Evolutionary conservation across 176 grass and related monocot species (phyloP).

Genomic region (Dendrocalamus sinicus): DNA sequence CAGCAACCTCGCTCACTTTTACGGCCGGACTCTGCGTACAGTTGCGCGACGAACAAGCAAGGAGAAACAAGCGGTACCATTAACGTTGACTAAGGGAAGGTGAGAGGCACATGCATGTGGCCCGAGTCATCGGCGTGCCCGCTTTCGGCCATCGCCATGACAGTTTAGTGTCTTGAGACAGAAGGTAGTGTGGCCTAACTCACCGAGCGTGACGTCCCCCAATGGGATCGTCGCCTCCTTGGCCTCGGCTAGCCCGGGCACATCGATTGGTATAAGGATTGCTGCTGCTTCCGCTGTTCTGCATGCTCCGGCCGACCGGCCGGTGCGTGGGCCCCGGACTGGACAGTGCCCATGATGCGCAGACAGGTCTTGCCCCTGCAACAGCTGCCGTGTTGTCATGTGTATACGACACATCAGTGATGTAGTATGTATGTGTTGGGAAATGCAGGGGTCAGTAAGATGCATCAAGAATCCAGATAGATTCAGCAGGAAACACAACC

Average conservation of each 20-base stretch:
- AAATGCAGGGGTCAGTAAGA: neutral
- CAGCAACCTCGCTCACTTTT: neutral
- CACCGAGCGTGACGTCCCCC: slow-evolving; percentile 30
- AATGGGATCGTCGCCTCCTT: neutral
- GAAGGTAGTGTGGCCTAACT: slow-evolving; percentile 43
- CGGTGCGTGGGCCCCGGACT: neutral
- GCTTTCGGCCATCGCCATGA: slow-evolving; percentile 38
- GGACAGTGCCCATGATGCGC: neutral
- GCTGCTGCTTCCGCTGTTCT: neutral
- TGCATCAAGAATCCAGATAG: neutral
- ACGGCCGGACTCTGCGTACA: neutral
- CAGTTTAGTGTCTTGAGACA: slow-evolving; percentile 16
- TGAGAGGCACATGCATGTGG: slow-evolving; percentile 15
- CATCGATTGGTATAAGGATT: neutral
- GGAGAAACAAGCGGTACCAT: neutral
- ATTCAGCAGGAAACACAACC: neutral
- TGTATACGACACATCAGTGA: neutral
- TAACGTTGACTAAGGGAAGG: slow-evolving; percentile 39
- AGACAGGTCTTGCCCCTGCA: neutral
- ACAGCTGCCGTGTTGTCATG: neutral
- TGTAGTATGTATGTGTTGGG: neutral
- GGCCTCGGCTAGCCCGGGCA: neutral
- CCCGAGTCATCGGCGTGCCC: slow-evolving; percentile 32
- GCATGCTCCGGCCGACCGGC: neutral
- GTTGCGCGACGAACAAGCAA: neutral